Conservation (phyloP, 495 filamentous ascomycete genomes). For the Talaromyces nanjingensis region DNA sequence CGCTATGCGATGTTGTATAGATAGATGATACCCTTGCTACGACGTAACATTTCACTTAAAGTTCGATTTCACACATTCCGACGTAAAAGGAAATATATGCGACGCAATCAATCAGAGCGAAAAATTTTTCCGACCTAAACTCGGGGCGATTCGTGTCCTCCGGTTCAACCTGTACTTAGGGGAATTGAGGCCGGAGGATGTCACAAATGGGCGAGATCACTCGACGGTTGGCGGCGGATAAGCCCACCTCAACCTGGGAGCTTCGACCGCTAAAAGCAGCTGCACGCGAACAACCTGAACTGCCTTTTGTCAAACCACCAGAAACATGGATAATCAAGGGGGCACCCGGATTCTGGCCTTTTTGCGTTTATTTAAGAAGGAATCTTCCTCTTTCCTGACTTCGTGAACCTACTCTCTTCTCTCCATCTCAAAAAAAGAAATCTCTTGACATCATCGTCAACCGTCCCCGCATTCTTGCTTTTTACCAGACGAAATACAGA, state of each 20-base stretch:
- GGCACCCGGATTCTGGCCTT: constrained; percentile 3
- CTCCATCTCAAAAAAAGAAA: neutral
- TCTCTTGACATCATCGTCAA: neutral
- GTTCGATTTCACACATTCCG: neutral
- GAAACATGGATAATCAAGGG: neutral
- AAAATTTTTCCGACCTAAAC: constrained; percentile 1
- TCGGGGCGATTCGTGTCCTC: constrained; percentile 7
- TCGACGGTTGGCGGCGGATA: constrained; percentile 3
- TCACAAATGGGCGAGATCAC: neutral
- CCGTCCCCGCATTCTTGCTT: neutral
- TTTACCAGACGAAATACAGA: neutral
- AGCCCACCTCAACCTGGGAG: neutral
- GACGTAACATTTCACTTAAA: neutral
- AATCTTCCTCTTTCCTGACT: neutral
- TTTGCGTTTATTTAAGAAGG: neutral
- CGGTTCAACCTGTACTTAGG: constrained; percentile 46
- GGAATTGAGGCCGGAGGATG: constrained; percentile 22
- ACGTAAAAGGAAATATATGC: neutral
- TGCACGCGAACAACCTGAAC: constrained; percentile 12
- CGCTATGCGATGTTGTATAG: constrained; percentile 2
- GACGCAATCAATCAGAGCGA: neutral
- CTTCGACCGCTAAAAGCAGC: constrained; percentile 43
- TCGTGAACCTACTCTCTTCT: neutral
- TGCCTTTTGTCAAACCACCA: neutral
- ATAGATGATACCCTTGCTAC: constrained; percentile 7